These are phyloP conservation scores for Penicillium crystallinum DNA, from an alignment of 495 filamentous ascomycete species.

Conservation along the genomic window DNA sequence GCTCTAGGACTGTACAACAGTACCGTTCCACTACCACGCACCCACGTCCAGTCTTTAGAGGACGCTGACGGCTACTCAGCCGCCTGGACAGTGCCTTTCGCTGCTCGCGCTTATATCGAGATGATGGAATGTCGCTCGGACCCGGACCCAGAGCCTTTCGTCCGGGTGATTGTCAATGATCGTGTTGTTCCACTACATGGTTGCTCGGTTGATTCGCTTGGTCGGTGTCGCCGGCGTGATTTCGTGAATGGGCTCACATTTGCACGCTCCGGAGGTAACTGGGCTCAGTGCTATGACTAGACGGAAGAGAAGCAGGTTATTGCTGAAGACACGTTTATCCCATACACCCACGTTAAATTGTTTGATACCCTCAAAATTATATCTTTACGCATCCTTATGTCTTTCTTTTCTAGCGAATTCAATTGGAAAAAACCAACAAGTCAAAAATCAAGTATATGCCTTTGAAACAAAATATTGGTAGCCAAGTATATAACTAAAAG, in stretches of 20 bases:
- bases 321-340: too few relatives aligned
- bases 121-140: constrained; percentile 60
- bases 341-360: not conserved
- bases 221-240: constrained; percentile 56
- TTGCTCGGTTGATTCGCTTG: constrained; percentile 61
- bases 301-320: not conserved
- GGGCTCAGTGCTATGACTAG: constrained; percentile 60
- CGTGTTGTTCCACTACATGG: constrained; percentile 64
- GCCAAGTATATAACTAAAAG: not conserved
- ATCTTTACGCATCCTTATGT: not conserved
- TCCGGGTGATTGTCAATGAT: constrained; percentile 77
- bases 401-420: not conserved
- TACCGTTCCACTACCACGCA: constrained; percentile 44
- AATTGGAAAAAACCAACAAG: not conserved
- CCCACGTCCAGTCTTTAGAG: constrained; percentile 38
- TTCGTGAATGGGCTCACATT: constrained; percentile 72
- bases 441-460: not conserved
- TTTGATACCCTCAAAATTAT: not conserved
- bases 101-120: constrained; percentile 71
- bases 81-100: constrained; percentile 76
- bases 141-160: constrained; percentile 49
- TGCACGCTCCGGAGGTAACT: constrained; percentile 61
- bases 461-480: not conserved
- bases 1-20: constrained; percentile 70
- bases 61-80: constrained; percentile 58